These are phyloP conservation scores for Mycena pura DNA, from an alignment of 768 basidiomycete genomes.

Conservation along the genomic window DNA sequence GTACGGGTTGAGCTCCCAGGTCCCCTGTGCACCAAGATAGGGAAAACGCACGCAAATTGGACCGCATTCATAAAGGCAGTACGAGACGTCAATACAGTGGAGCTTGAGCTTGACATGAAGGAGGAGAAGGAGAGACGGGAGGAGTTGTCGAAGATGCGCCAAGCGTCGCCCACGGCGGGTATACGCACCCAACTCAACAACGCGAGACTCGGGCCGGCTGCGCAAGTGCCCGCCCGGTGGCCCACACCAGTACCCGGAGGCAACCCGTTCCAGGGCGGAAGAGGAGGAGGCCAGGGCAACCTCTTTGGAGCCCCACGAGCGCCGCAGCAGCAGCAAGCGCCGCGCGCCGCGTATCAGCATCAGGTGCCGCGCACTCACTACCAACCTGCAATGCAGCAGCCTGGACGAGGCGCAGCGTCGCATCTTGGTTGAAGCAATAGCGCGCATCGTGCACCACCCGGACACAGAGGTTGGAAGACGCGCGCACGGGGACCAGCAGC, in stretches of 20 bases:
- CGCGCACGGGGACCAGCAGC: conserved; percentile 3
- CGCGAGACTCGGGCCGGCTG: neutral
- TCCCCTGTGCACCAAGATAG: conserved; percentile 3
- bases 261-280: neutral
- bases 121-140: neutral
- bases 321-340: neutral
- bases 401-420: neutral
- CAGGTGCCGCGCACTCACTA: neutral
- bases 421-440: neutral
- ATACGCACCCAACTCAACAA: neutral
- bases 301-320: neutral
- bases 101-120: conserved; percentile 3
- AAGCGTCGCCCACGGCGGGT: neutral
- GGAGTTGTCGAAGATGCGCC: neutral
- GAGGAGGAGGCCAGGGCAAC: neutral
- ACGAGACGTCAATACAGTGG: neutral
- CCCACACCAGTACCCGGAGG: neutral
- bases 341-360: neutral
- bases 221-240: neutral
- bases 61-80: neutral
- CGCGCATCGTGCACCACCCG: neutral
- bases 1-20: neutral
- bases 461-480: neutral
- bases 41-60: neutral
- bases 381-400: neutral